Base-by-base conservation (phyloP, 2,329 filamentous ascomycete genomes). In the Ceratocystis cubensis region DNA sequence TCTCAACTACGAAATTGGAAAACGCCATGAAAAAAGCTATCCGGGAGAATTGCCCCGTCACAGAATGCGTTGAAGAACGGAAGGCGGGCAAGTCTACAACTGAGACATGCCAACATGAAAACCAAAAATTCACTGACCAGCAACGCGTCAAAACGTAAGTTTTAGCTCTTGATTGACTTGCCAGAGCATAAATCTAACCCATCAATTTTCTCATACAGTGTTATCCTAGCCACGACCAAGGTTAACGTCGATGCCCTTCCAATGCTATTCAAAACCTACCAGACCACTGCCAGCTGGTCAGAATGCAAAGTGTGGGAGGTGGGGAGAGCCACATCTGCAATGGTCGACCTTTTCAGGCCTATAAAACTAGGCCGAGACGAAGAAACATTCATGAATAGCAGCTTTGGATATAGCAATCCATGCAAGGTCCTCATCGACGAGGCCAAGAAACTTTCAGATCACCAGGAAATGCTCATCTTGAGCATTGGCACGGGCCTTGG, bases 271-370 rank as follows among this genome's bases (percentile, higher is more conserved):
- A 71, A 57, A 48, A 73, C 72, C 3, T 73, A 73, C 61, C 71
- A 72, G 50, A 70, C 61, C n/a, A 68, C 70, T 3, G 46, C 65
- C 13, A 61, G 20, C 41, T 69, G 71, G 41, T 13, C 69, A 13
- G 61, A 56, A 44, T 75, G 71, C 64, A 68, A 70, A 1, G 72
- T 75, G 5, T 74, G 73, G 72, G 57, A 75, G 28, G 69, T 72
- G 1, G 74, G 72, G 8, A 70, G 72, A 2, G 72, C 72, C 1
- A 73, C 71, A n/a, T 73, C 71, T 1, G 72, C 72, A 1, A 71
- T 72, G 2, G 70, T 71, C 0, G 71, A 71, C 0, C 73, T 73
- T 64, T 75, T 75, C 68, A 71, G 73, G 53, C 68, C 73, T 3
- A 71, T 73, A 33, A 65, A 69, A 30, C 10, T 73, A 7, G 72